phyloP scores from a whole-genome alignment of 345 rosid genomes.

The Eucalyptus pauciflora region DNA sequence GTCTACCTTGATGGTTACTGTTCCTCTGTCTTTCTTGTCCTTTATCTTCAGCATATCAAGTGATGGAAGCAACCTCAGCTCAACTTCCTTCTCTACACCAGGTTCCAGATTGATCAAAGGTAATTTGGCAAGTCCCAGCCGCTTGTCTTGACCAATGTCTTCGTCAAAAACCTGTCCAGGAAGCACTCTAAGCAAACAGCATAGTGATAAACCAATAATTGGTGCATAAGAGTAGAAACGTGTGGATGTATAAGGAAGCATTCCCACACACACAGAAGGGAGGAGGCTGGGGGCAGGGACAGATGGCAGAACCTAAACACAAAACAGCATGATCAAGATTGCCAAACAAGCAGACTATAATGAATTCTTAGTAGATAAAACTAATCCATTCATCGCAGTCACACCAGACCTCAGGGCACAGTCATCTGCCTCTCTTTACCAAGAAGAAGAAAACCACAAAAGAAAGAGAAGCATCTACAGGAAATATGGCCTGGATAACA shows the following conservation, averaged over 20 bases:
- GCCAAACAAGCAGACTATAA: neutral
- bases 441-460: neutral
- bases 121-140: slow-evolving; percentile 69
- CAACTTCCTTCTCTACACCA: slow-evolving; percentile 38
- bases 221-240: neutral
- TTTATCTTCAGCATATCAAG: slow-evolving; percentile 88
- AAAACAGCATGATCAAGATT: neutral
- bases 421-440: neutral
- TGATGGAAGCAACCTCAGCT: slow-evolving; percentile 65
- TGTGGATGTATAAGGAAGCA: neutral
- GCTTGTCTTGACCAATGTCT: slow-evolving; percentile 93
- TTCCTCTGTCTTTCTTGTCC: slow-evolving; percentile 98
- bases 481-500: neutral
- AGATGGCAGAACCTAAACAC: neutral
- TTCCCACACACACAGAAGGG: neutral
- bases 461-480: neutral
- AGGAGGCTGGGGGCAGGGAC: neutral
- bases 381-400: neutral
- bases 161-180: slow-evolving; percentile 63
- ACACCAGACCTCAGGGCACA: neutral
- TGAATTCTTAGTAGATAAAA: neutral
- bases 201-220: neutral
- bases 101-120: slow-evolving; percentile 52
- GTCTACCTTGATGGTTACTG: slow-evolving; percentile 60
- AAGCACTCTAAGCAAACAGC: neutral